Percentiles rank a stretch among this genome's conserved stretches.
phyloP scores from a whole-genome alignment of 305 asterid genomes.

The Solanum hybrid region DNA sequence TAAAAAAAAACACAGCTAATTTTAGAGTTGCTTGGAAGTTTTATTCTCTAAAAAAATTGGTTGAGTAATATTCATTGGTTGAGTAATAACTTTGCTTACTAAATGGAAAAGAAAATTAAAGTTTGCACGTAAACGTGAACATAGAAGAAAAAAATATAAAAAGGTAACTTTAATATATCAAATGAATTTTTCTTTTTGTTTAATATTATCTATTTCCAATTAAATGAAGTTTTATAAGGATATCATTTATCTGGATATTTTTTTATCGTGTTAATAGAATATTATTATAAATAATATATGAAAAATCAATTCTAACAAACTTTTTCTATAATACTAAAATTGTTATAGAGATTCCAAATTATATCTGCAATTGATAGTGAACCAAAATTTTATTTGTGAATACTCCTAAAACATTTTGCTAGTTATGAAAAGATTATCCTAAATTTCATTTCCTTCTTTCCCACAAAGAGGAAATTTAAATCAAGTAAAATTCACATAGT shows the following conservation, averaged over 20 bases:
- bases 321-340: no score
- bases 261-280: neutral
- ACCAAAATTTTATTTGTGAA: neutral
- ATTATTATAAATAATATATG: neutral
- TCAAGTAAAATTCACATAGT: neutral
- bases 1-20: neutral
- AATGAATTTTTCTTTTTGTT: neutral
- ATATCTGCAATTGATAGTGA: neutral
- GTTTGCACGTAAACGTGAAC: neutral
- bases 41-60: neutral
- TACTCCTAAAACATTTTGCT: neutral
- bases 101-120: neutral
- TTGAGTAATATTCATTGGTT: neutral
- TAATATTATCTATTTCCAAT: neutral
- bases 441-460: neutral
- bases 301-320: neutral
- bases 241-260: neutral
- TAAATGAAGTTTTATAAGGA: neutral
- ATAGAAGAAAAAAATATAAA: neutral
- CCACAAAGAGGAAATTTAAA: no score
- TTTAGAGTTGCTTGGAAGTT: neutral
- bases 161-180: neutral
- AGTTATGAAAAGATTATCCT: neutral
- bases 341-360: neutral
- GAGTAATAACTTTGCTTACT: neutral